Conservation (phyloP, 352 stramenopile species). For the Peronospora farinosa region DNA sequence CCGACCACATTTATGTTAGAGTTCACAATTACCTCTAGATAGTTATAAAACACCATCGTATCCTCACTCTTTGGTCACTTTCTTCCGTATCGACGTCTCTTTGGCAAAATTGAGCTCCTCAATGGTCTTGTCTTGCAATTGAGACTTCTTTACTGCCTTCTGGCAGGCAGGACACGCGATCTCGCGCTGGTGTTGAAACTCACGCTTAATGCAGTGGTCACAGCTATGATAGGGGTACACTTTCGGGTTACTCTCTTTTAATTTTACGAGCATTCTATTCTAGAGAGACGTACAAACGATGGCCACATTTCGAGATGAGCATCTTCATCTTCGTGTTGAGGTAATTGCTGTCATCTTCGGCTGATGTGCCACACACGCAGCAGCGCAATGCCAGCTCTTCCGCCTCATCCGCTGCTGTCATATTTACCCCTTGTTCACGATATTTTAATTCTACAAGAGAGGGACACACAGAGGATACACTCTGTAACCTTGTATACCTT, state of each 20-base stretch:
- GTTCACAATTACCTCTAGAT: constrained; percentile 6
- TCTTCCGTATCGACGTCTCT: constrained; percentile 82
- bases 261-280: neutral
- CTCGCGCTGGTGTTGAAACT: constrained; percentile 85
- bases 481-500: too few species aligned
- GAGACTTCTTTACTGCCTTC: constrained; percentile 85
- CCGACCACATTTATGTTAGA: neutral
- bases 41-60: constrained; percentile 1
- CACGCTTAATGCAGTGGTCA: constrained; percentile 80
- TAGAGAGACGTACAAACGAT: constrained; percentile 68
- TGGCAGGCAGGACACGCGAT: constrained; percentile 75
- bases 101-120: constrained; percentile 86
- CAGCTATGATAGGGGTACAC: constrained; percentile 38
- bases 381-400: constrained; percentile 78
- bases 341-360: constrained; percentile 83
- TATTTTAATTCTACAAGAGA: neutral
- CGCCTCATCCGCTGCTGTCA: constrained; percentile 38
- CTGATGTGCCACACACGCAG: constrained; percentile 83
- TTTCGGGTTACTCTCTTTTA: constrained; percentile 4
- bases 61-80: constrained; percentile 76
- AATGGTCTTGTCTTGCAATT: constrained; percentile 85
- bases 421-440: constrained; percentile 13
- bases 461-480: too few species aligned
- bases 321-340: constrained; percentile 91
- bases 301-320: constrained; percentile 87